Evolutionary conservation across 768 basidiomycete species (phyloP).

Genomic region (Lactifluus hygrophoroides): DNA sequence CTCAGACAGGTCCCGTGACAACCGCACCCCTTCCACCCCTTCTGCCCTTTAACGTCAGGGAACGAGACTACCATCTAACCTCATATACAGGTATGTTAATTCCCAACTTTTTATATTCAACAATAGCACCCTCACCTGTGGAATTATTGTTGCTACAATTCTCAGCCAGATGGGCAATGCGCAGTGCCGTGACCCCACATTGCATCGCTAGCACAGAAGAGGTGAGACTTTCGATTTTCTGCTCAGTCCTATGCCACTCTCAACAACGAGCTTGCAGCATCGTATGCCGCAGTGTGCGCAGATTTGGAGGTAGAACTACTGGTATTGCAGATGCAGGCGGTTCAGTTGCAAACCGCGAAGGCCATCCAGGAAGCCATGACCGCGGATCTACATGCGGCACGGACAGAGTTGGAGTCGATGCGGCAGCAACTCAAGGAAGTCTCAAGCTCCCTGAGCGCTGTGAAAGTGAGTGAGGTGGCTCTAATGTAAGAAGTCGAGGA

Average conservation of each 20-base stretch:
- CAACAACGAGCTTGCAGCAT: slow-evolving; percentile 20
- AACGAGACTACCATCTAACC: too few species aligned
- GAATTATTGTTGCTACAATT: too few species aligned
- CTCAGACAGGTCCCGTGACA: too few species aligned
- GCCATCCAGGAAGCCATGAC: slow-evolving; percentile 36
- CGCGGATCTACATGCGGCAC: slow-evolving; percentile 31
- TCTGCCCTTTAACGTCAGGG: too few species aligned
- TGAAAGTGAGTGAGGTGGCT: slow-evolving; percentile 21
- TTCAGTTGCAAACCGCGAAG: slow-evolving; percentile 35
- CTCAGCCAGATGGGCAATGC: too few species aligned
- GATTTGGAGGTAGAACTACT: slow-evolving; percentile 17
- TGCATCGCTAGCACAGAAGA: too few species aligned
- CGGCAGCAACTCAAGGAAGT: slow-evolving; percentile 22
- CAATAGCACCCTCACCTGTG: too few species aligned
- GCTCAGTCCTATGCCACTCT: slow-evolving; percentile 12
- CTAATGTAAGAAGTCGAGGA: slow-evolving; percentile 25
- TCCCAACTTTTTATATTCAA: too few species aligned
- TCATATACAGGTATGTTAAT: too few species aligned
- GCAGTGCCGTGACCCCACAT: too few species aligned
- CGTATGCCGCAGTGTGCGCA: slow-evolving; percentile 16
- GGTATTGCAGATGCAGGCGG: slow-evolving; percentile 21
- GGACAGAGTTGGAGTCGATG: slow-evolving; percentile 20
- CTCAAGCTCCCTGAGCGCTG: slow-evolving; percentile 17
- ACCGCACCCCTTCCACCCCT: too few species aligned
- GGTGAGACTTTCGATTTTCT: not conserved